Evolutionary conservation across 2,329 filamentous ascomycete genomes (phyloP).

Genomic region (Alternaria postmessia): DNA sequence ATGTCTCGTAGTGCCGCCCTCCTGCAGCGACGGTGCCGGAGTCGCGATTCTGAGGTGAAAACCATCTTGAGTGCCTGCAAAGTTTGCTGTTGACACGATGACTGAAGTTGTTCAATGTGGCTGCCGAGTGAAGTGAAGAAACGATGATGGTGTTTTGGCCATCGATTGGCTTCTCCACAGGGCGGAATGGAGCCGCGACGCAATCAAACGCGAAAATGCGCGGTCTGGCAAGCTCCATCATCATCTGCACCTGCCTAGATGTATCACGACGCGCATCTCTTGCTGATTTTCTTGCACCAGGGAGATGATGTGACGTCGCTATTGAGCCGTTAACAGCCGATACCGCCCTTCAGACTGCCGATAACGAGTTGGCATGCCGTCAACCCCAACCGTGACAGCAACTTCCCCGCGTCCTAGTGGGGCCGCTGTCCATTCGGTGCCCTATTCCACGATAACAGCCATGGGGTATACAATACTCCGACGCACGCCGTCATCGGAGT

Average conservation of each 20-base stretch:
- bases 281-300: not conserved
- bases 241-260: not conserved
- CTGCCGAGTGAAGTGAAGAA: not conserved
- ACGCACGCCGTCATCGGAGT: slow-evolving; percentile 1
- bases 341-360: not conserved
- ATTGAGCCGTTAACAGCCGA: not conserved
- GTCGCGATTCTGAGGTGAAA: not conserved
- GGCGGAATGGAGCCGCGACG: slow-evolving; percentile 6
- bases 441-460: not conserved
- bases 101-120: not conserved
- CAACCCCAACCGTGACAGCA: not conserved
- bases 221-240: not conserved
- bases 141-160: not conserved
- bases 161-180: not conserved
- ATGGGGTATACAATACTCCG: slow-evolving; percentile 5
- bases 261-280: not conserved
- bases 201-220: not conserved
- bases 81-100: not conserved
- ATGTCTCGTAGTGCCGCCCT: slow-evolving; percentile 16
- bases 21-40: slow-evolving; percentile 3
- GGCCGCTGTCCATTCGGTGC: slow-evolving; percentile 12
- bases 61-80: not conserved
- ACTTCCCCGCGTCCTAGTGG: slow-evolving; percentile 29
- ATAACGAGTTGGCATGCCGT: not conserved
- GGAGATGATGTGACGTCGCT: not conserved